Evolutionary conservation across 495 filamentous ascomycete species (phyloP).

Genomic region (Bacidia rubella): DNA sequence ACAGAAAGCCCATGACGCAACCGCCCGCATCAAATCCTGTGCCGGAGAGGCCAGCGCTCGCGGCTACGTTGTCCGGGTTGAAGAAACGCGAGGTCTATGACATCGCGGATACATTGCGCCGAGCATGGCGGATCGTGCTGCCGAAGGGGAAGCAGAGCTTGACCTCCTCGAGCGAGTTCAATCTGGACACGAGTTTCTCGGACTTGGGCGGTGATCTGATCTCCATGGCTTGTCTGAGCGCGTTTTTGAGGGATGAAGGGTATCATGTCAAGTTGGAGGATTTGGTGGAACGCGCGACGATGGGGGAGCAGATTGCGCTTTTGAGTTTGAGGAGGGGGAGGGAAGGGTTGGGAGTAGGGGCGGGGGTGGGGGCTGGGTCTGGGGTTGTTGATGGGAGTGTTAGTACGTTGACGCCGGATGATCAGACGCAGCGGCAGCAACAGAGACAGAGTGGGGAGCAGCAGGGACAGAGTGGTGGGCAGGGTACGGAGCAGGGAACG

Average conservation of each 20-base stretch:
- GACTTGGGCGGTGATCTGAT: constrained; percentile 40
- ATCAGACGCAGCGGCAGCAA: no score
- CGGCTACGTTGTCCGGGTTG: constrained; percentile 28
- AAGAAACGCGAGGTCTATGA: constrained; percentile 34
- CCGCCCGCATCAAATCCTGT: constrained; percentile 15
- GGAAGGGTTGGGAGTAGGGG: not conserved
- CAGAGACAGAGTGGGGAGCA: no score
- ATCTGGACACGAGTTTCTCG: constrained; percentile 39
- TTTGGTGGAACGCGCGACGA: constrained; percentile 34
- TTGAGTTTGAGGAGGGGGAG: not conserved
- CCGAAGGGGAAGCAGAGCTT: constrained; percentile 19
- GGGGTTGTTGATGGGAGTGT: no score
- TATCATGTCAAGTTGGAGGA: constrained; percentile 37
- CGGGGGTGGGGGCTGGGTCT: not conserved
- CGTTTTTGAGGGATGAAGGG: constrained; percentile 37
- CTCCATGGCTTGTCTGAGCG: constrained; percentile 34
- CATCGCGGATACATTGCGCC: constrained; percentile 33
- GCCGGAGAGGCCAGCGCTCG: constrained; percentile 9
- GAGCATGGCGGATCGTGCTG: constrained; percentile 38
- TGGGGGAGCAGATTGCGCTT: constrained; percentile 35
- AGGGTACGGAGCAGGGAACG: no score
- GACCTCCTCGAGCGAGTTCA: constrained; percentile 19
- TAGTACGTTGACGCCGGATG: no score
- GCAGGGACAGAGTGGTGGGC: no score
- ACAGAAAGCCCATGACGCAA: constrained; percentile 24